Evolutionary conservation across 2,329 filamentous ascomycete species (phyloP), one percentile per base, ranked within the genome.

Genomic region (Cladophialophora chaetospira): DNA sequence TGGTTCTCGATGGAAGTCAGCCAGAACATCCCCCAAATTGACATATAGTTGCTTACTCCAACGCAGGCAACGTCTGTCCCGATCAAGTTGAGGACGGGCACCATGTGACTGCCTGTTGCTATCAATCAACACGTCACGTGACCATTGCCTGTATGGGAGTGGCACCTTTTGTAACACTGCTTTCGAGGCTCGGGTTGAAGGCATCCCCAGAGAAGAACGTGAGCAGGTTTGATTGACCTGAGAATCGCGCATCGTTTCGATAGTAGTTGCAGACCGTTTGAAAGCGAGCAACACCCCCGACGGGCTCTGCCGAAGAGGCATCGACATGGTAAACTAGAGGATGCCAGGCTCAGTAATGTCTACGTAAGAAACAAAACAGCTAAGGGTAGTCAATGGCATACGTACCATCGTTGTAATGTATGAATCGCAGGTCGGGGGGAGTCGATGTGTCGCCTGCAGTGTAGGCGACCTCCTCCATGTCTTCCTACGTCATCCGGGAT

Each of bases 171-270:
- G 91, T 96, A 29, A 96, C 86, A 15, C 88, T 89, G 67, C 88
- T 93, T 73, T 96, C 91, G 57, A 96, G 75, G 66, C 89, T 93
- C 0, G 92, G 91, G 70, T 96, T 96, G 74, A 94, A 97, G 8
- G 88, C 91, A 79, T 96, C 92, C 33, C 91, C 91, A 2, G 91
- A 96, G 73, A 96, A 97, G 65, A 96, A 81, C 1, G 89, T 92
- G 48, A 95, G 69, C 3, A 91, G 74, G 35, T 82, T 77, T 1
- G 89, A 77, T 69, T 89, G 86, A 15, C 75, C 83, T 46, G 78
- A 70, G 69, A 83, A 94, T 47, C 77, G 77, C 38, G 80, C 71
- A 48, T 82, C 79, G 1, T 82, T 72, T 48, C 85, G 84, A 69
- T 96, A 96, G 70, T 92, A 81, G 57, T 90, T 86, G 63, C 87